These are phyloP conservation scores for Scolecobasidium constrictum DNA, from an alignment of 2,329 filamentous ascomycete genomes.

Conservation along the genomic window DNA sequence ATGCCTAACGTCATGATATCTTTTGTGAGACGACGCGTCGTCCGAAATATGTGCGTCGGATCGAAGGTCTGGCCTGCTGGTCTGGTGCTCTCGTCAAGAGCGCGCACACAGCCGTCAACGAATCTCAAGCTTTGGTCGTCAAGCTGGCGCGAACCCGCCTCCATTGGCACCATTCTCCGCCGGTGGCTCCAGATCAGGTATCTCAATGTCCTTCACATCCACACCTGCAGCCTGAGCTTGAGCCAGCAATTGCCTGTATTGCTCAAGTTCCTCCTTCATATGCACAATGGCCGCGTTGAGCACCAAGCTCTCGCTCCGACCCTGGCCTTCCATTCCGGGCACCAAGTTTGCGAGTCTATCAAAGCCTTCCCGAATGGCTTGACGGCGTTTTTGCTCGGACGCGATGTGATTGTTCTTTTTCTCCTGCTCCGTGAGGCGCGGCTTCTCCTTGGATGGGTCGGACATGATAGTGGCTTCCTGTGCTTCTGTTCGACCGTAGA, in stretches of 20 bases:
- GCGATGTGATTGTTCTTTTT: constrained; percentile 67
- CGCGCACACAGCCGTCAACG: no score
- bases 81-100: no score
- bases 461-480: constrained; percentile 12
- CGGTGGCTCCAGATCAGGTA: constrained; percentile 7
- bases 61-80: no score
- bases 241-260: constrained; percentile 17
- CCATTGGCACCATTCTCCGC: background rate
- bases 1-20: no score
- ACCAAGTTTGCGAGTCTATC: constrained; percentile 71
- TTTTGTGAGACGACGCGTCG: no score
- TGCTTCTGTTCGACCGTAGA: no score
- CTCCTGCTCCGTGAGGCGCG: constrained; percentile 56
- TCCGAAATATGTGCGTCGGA: no score
- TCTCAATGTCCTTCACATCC: constrained; percentile 9
- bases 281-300: constrained; percentile 44
- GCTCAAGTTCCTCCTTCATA: constrained; percentile 29
- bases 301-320: constrained; percentile 76
- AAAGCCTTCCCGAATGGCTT: constrained; percentile 73
- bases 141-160: no score
- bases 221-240: constrained; percentile 5
- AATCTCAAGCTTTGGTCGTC: no score
- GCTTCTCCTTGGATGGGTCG: constrained; percentile 35
- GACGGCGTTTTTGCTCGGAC: constrained; percentile 55
- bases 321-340: constrained; percentile 71